Evolutionary conservation across 257 asterid species (phyloP), one percentile per base, ranked within the genome.

Genomic region (Nicotiana paniculata): DNA sequence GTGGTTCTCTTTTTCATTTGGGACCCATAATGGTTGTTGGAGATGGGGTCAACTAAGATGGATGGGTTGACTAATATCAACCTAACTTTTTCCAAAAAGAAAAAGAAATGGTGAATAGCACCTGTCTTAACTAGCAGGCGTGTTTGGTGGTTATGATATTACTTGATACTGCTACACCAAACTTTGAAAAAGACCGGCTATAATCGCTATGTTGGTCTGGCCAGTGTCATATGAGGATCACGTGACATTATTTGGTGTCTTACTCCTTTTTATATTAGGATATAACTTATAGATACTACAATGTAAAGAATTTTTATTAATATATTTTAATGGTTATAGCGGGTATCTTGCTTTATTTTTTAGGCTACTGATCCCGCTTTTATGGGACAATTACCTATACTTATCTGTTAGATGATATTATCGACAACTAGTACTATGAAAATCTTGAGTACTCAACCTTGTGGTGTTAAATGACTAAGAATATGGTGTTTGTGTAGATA

Each of bases 401-500:
- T 39, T 39, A 39, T 39, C 0, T 43, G 1, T 53, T 53, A 15
- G 6, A 10, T 53, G 18, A 53, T 10, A 53, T 53, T 4, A 53
- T 8, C 6, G 17, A 53, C 6, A 53, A 53, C 58, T 53, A 53
- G 58, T 53, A 53, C 4, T 51, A 12, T 51, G 21, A 46, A 46
- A 72, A 24, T 21, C 28, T 13, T 3, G 4, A 72, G 61, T 24
- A 33, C 24, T 5, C 78, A 24, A 46, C 13, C 61, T 24, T 72
- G 21, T 15, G 80, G 80, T 26, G 63, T 2, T 75, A 51, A 75
- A 51, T 75, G 28, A 6, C 58, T 28, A 7, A 75, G 26, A 75
- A 51, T 75, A 28, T 28, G 64, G 63, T 16, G 16, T 26, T 75
- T 75, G 80, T 82, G 85, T 91, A 93, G 95, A 81, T 67, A 86